These are phyloP conservation scores for Saccharomyces pastorianus DNA, from an alignment of 1,139 yeast genomes.

Conservation along the genomic window DNA sequence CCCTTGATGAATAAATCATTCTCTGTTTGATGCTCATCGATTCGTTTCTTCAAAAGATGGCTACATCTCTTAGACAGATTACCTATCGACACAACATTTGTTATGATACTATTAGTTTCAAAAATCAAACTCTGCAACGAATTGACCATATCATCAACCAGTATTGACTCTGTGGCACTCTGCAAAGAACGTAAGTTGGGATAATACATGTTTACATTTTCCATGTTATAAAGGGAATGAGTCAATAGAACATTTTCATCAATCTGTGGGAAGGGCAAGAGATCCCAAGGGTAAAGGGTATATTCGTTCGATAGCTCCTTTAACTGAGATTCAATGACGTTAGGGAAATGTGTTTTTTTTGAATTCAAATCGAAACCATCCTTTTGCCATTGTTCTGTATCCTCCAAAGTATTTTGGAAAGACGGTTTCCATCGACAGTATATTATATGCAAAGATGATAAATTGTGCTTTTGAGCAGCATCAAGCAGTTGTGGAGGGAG, in stretches of 20 bases:
- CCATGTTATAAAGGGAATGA: conserved; percentile 18
- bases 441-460: conserved; percentile 16
- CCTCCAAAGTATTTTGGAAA: not conserved
- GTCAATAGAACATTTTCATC: conserved; percentile 24
- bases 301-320: conserved; percentile 3
- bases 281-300: conserved; percentile 17
- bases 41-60: conserved; percentile 16
- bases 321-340: conserved; percentile 16
- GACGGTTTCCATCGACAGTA: conserved; percentile 18
- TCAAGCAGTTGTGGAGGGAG: conserved; percentile 12
- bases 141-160: conserved; percentile 24
- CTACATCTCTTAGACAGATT: conserved; percentile 18
- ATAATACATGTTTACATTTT: conserved; percentile 19
- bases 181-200: conserved; percentile 20
- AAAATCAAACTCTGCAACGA: conserved; percentile 17
- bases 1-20: conserved; percentile 21
- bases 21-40: conserved; percentile 10
- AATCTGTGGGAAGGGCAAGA: conserved; percentile 20
- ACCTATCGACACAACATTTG: conserved; percentile 25
- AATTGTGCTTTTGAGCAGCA: conserved; percentile 5
- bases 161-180: conserved; percentile 21
- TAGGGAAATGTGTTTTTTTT: conserved; percentile 11
- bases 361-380: not conserved
- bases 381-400: not conserved
- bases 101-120: conserved; percentile 20